Conservation (phyloP, 768 basidiomycete genomes). For the Leucocoprinus leucothites region DNA sequence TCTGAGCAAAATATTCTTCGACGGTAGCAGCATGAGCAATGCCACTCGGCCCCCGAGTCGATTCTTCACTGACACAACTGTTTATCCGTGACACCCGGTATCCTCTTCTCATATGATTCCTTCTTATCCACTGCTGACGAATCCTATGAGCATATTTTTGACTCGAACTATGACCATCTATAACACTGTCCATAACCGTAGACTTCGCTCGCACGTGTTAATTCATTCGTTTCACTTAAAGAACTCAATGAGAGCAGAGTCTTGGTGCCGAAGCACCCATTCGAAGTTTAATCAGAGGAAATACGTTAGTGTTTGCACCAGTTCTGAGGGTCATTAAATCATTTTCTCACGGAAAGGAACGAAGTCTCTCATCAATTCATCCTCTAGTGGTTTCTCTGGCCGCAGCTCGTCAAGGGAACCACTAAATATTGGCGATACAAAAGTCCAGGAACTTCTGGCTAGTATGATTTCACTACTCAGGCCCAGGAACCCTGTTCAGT, state of each 20-base stretch:
- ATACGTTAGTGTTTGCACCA: no score
- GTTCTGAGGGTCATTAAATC: no score
- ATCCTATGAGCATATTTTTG: background rate
- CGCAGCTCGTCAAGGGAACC: no score
- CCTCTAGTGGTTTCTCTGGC: no score
- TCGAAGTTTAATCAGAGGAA: no score
- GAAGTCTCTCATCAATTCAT: no score
- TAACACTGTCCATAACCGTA: background rate
- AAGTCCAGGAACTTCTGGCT: no score
- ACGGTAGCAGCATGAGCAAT: conserved; percentile 41
- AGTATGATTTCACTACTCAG: no score
- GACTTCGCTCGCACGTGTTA: background rate
- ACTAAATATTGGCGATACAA: no score
- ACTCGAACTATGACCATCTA: background rate
- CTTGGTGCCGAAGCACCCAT: no score
- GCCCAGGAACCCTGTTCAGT: background rate
- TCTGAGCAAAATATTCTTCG: conserved; percentile 78
- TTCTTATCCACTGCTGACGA: background rate
- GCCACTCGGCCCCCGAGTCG: conserved; percentile 26
- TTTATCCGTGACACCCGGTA: background rate
- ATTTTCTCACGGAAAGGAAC: no score
- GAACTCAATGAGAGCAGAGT: no score
- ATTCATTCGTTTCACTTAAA: background rate
- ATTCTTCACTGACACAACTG: conserved; percentile 19
- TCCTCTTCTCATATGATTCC: background rate